A percentile compares a stretch with the other conserved stretches of the same genome.
These are phyloP conservation scores for Cystoderma amianthinum DNA, from an alignment of 768 basidiomycete species.

Conservation along the genomic window DNA sequence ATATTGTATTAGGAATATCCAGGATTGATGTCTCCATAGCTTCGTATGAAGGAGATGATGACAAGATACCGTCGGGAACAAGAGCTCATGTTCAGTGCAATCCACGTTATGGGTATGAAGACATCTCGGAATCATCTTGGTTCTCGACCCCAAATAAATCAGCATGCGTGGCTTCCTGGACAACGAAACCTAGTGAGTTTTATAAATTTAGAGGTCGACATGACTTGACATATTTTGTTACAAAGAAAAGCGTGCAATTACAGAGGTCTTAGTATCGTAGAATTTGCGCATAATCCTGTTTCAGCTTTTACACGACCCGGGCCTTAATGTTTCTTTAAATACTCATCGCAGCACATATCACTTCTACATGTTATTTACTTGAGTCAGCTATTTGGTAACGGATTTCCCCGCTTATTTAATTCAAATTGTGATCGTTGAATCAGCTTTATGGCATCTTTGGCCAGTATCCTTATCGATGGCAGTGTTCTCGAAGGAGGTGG, in stretches of 20 bases:
- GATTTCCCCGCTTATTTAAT: too few relatives aligned
- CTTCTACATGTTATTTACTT: too few relatives aligned
- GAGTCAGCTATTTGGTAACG: too few relatives aligned
- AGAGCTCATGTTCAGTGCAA: constrained; percentile 69
- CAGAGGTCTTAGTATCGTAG: background rate
- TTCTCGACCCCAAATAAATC: constrained; percentile 36
- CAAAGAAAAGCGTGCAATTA: background rate
- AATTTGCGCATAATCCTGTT: background rate
- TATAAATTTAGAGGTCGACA: too few relatives aligned
- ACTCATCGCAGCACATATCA: background rate
- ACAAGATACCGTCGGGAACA: constrained; percentile 70
- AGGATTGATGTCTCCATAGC: constrained; percentile 20
- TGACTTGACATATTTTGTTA: too few relatives aligned
- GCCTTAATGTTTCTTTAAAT: background rate
- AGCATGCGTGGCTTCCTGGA: constrained; percentile 59
- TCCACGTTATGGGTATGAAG: constrained; percentile 67
- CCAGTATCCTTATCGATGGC: constrained; percentile 31
- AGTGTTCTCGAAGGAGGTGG: constrained; percentile 58
- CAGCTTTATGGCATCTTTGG: constrained; percentile 11
- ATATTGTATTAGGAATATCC: background rate
- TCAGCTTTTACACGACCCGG: too few relatives aligned
- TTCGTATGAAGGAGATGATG: constrained; percentile 45
- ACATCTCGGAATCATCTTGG: constrained; percentile 55
- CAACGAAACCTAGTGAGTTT: constrained; percentile 46
- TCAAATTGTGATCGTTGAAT: too few relatives aligned